Evolutionary conservation across 345 rosid genomes (phyloP).

Genomic region (Xanthoceras sorbifolium): DNA sequence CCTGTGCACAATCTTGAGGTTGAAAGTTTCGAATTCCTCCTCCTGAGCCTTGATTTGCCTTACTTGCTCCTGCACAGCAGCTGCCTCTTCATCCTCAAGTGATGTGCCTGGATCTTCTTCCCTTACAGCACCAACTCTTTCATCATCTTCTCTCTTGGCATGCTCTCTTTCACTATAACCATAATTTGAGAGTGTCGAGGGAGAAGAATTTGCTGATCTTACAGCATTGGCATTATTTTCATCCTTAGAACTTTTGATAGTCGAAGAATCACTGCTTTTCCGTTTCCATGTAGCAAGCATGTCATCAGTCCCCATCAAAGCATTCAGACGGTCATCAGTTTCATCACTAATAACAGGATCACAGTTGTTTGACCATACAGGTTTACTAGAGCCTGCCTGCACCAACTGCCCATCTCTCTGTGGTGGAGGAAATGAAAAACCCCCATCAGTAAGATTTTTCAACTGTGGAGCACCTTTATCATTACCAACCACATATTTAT

Average conservation of each 20-base stretch:
- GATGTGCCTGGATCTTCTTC: slow-evolving; percentile 72
- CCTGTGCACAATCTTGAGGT: slow-evolving; percentile 94
- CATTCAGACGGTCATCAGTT: slow-evolving; percentile 50
- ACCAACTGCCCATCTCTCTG: slow-evolving; percentile 53
- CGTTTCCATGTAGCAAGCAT: slow-evolving; percentile 76
- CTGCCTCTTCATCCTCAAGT: slow-evolving; percentile 93
- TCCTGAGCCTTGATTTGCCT: slow-evolving; percentile 97
- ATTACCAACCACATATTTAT: slow-evolving; percentile 43
- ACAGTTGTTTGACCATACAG: slow-evolving; percentile 64
- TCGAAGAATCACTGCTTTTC: slow-evolving; percentile 79
- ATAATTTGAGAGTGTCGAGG: slow-evolving; percentile 68
- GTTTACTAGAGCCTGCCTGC: slow-evolving; percentile 63
- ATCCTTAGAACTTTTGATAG: slow-evolving; percentile 72
- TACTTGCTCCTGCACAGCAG: slow-evolving; percentile 96
- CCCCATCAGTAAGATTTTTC: slow-evolving; percentile 61
- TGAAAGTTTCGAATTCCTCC: slow-evolving; percentile 97
- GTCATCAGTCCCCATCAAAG: slow-evolving; percentile 64
- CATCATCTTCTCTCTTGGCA: slow-evolving; percentile 61
- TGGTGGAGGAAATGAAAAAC: slow-evolving; percentile 79
- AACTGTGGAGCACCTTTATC: slow-evolving; percentile 51
- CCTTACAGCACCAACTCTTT: slow-evolving; percentile 45
- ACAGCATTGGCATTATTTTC: slow-evolving; percentile 55
- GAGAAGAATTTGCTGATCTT: slow-evolving; percentile 67
- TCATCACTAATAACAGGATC: slow-evolving; percentile 47
- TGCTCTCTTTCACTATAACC: slow-evolving; percentile 58